Base-by-base conservation (phyloP, 768 basidiomycete species). In the Scleroderma bovista region DNA sequence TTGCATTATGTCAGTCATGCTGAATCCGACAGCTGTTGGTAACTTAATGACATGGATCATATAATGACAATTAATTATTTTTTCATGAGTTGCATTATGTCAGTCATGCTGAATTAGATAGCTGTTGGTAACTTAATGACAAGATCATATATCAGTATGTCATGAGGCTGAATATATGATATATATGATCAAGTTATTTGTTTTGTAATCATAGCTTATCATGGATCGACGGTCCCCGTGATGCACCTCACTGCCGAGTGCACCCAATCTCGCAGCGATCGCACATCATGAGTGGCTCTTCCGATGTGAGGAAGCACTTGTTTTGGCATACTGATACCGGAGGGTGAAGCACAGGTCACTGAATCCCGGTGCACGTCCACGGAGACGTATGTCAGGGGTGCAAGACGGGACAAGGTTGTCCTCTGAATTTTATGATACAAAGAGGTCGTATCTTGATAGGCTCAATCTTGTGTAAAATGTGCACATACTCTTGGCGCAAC, bases 381-480 rank as follows among this genome's bases (percentile, higher is more conserved):
- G 59, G 20, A 71, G 56, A 46, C 56, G 66, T 17, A 72, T 67
- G 51, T 74, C 42, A 69, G 68, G 43, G 72, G 76, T 40, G 67
- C 68, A 34, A 92, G 84, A 62, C 72, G 84, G 44, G 68, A 75
- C 40, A 88, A 81, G 64, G 75, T 93, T 32, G 74, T 91, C n/a
- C n/a, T 74, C 79, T 39, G 91, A 93, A 62, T 85, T 93, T 54
- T 83, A 80, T 56, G 81, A 86, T 49, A 92, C 90, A 0, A 91
- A 93, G 69, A 80, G 75, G 58, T 78, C 82, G 0, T 93, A 93
- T 57, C 77, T 92, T 26, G 79, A 84, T 57, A 91, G 90, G 9
- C 74, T 93, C 37, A 88, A 92, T 53, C 72, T 93, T 44, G 80
- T 93, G 45, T 87, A 93, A 68, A 78, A 82, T 53, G 90, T 90